Base-by-base conservation (phyloP, 2,329 filamentous ascomycete species). In the Xylariaceae sp. region DNA sequence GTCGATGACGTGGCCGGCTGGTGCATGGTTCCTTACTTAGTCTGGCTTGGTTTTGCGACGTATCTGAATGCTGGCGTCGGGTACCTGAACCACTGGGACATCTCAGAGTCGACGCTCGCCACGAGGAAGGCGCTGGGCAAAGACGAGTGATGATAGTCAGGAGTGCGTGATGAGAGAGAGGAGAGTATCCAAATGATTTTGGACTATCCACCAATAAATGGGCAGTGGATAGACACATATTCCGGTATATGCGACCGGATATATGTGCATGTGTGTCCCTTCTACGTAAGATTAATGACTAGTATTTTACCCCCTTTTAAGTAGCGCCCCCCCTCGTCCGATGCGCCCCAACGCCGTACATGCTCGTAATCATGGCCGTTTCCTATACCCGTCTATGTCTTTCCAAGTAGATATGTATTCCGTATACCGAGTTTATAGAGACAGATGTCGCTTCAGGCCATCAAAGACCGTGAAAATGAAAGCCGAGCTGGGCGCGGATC, bases 391-490 rank as follows among this genome's bases (percentile, higher is more conserved):
- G 54, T 64, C 58, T 63, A 61, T 51, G 13, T 58, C 57, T 54
- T 50, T n/a, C n/a, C 10, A 45, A 45, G 42, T 45, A 15, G 18
- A 50, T 42, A 35, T 13, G 23, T 30, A 30, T 30, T 30, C 23
- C 23, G 23, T 18, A 47, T 54, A 17, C 23, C 23, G 34, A 30
- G 23, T 59, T 76, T 74, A 65, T 44, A 83, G 67, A 39, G 82
- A 79, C 69, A 94, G 81, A 66, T 85, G 78, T 64, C 80, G 81
- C 77, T 92, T 92, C 73, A 99, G 74, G 11, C 87, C 88, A 75
- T 97, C 94, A 72, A 92, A 97, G 62, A 97, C 86, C 62, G 94
- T 92, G 71, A 99, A 99, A 62, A 99, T 99, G 71, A 97, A 92
- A 6, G 94, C 94, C n/a, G 92, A 97, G 74, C 92, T 97, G 2